A percentile compares a stretch with the other conserved stretches of the same genome.
Evolutionary conservation across 306 rosid species (phyloP).

Genomic region (Ochetophila trinervis): DNA sequence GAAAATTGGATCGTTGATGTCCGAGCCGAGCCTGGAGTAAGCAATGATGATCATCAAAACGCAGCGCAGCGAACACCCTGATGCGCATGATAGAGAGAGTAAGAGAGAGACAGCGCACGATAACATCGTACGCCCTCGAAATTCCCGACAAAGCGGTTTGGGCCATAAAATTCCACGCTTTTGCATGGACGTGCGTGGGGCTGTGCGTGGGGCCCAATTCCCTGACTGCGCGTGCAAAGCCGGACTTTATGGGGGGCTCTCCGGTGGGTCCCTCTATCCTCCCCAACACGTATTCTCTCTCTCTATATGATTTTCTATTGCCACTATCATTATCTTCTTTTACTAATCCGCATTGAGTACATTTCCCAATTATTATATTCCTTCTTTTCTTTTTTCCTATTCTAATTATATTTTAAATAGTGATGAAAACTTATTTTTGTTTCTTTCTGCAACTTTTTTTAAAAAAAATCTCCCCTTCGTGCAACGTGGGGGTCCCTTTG

Average conservation of each 20-base stretch:
- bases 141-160: conserved; percentile 21
- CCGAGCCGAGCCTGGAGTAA: neutral
- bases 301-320: conserved; percentile 16
- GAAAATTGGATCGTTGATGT: neutral
- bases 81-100: too few species aligned
- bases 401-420: neutral
- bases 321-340: conserved; percentile 11
- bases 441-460: neutral
- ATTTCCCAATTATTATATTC: neutral
- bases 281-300: neutral
- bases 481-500: neutral
- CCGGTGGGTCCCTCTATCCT: conserved; percentile 25
- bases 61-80: neutral
- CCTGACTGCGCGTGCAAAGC: conserved; percentile 75
- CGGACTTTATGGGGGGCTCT: conserved; percentile 64
- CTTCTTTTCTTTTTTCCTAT: neutral
- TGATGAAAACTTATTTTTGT: neutral
- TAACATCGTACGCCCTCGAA: conserved; percentile 22
- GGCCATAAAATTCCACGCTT: conserved; percentile 45
- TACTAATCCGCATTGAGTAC: conserved; percentile 16
- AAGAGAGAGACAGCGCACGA: neutral
- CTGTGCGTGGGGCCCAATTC: conserved; percentile 30
- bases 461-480: neutral
- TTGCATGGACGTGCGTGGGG: conserved; percentile 59
- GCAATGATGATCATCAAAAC: neutral